phyloP scores from a whole-genome alignment of 75 land plant species.

The Sequoiadendron giganteum region DNA sequence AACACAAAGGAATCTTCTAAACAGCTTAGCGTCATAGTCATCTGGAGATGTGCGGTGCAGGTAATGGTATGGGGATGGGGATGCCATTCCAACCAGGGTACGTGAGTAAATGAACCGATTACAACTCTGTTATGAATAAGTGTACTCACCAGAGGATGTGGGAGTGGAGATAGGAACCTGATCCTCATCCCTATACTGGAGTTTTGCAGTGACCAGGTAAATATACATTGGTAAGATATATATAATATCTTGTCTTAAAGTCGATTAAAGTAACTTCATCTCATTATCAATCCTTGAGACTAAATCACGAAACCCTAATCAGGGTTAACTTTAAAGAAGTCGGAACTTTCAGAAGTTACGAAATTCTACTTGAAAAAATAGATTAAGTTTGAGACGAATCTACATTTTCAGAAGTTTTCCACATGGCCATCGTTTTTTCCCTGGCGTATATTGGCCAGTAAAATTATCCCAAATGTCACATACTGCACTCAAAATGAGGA shows the following conservation, averaged over 20 bases:
- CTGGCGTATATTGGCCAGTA: not conserved
- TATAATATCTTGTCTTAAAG: not conserved
- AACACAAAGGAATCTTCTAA: not conserved
- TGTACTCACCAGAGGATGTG: no score
- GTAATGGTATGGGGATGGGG: no score
- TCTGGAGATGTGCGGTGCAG: no score
- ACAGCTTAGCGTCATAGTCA: not conserved
- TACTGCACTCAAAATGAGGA: not conserved
- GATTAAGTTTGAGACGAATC: no score
- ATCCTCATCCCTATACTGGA: no score
- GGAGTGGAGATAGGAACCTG: no score
- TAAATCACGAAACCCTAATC: not conserved
- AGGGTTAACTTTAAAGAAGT: not conserved
- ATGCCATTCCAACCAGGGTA: no score
- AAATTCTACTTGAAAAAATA: no score
- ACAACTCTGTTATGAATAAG: no score
- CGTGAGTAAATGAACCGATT: no score
- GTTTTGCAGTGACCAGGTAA: not conserved
- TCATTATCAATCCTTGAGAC: not conserved
- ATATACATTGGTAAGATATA: not conserved
- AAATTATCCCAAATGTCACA: not conserved
- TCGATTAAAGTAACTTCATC: not conserved
- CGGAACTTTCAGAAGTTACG: not conserved
- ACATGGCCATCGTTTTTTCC: no score
- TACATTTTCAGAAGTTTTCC: no score